Evolutionary conservation across 2,329 filamentous ascomycete species (phyloP).

Genomic region (Xylariomycetidae sp.): DNA sequence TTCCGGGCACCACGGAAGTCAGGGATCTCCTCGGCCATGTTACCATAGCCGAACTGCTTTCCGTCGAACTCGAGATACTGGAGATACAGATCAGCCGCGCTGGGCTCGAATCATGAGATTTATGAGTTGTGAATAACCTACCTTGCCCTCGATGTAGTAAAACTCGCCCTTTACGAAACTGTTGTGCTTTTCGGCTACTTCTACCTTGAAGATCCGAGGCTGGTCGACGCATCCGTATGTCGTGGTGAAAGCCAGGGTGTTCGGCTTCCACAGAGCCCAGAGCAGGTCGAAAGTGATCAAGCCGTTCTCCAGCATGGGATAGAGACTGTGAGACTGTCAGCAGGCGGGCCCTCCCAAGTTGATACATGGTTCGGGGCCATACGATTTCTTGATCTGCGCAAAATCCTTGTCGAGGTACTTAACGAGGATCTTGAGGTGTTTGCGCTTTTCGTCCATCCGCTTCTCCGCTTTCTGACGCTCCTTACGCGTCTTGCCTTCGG

Average conservation of each 20-base stretch:
- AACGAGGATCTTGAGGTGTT: conserved; percentile 67
- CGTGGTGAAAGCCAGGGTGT: conserved; percentile 70
- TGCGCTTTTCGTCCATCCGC: conserved; percentile 52
- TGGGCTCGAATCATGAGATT: neutral
- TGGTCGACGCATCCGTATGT: conserved; percentile 75
- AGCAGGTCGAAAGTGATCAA: conserved; percentile 85
- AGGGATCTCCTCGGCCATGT: conserved; percentile 62
- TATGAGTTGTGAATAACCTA: conserved; percentile 12
- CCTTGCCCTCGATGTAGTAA: conserved; percentile 69
- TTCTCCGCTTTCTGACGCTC: conserved; percentile 59
- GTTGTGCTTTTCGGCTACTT: conserved; percentile 65
- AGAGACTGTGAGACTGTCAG: conserved; percentile 61
- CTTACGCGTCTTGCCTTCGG: conserved; percentile 43
- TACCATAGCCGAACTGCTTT: conserved; percentile 75
- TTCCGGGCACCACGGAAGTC: conserved; percentile 77
- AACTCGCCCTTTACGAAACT: conserved; percentile 68
- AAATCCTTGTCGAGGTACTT: conserved; percentile 81
- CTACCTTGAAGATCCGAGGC: conserved; percentile 77
- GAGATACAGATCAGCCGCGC: neutral
- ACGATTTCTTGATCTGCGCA: conserved; percentile 65
- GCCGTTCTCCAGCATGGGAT: conserved; percentile 74
- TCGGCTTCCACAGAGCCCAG: conserved; percentile 87
- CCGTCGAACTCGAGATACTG: conserved; percentile 84
- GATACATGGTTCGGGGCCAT: no score
- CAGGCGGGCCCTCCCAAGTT: no score